Evolutionary conservation across 2,329 filamentous ascomycete species (phyloP), one percentile per base, ranked within the genome.

Genomic region (Exophiala calicioides): DNA sequence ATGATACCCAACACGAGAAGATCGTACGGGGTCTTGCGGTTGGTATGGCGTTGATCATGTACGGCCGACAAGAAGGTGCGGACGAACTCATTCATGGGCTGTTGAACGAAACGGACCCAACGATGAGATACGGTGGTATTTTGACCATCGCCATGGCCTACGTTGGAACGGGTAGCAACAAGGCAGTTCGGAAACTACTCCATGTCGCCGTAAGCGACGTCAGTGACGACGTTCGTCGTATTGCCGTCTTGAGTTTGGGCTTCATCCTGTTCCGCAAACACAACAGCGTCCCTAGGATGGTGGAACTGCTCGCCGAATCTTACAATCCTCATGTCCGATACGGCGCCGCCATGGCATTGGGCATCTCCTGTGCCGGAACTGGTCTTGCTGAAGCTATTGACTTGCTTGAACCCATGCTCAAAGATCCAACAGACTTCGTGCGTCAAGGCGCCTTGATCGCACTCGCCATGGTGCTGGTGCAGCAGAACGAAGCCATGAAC

Each of bases 281-380:
- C 34, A 88, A 89, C 60, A 95, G 90, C 61, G 93, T 98, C 12
- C 94, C 94, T 42, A 88, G 94, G 55, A 98, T 98, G 90, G 93
- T 98, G 30, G 94, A 98, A 72, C 82, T 98, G 39, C 82, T 98
- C 15, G 93, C 93, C 4, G 94, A 98, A 68, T 97, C 91, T 0
- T 98, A 98, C 77, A 98, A 98, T 72, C 93, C 93, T 15, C 93
- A 98, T 64, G 93, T 98, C 35, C 85, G 93, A 47, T 98, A 98
- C 62, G 93, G 93, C 64, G 95, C 93, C 15, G 93, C 93, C 42
- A 96, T 98, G 90, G 94, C 94, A 32, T 81, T 98, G 9, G 93
- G 93, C 70, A 98, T 98, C 62, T 95, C 94, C 19, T 98, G 94
- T 62, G 93, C 93, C 19, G 93, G 93, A 36, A 98, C 93, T 41